Base-by-base conservation (phyloP, 805 yeast species). In the Suhomyces kilbournensis region DNA sequence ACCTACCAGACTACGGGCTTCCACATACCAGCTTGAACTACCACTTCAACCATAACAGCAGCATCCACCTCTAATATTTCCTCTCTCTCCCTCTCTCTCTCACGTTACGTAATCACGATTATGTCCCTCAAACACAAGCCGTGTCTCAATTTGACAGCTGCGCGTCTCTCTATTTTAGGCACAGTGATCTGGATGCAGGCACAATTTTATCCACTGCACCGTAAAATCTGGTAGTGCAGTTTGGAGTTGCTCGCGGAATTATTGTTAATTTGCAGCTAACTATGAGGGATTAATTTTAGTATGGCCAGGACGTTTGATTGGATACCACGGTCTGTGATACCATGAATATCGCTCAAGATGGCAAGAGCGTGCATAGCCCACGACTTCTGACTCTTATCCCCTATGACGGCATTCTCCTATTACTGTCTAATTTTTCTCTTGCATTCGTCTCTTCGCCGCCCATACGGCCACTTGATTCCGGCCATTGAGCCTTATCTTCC, bases 231-330 rank as follows among this genome's bases (percentile, higher is more conserved):
- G 17, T n/a, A n/a, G 35, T 32, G 35, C 35, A 32, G 17, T 32
- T 39, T 20, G 9, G 23, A 20, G 22, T 39, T 19, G 43, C 22
- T 20, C 23, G 43, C 9, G 23, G 8, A 39, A 39, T 39, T 39
- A 19, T 39, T 39, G 43, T 20, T 10, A 19, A 39, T 39, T 39
- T 39, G 43, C 43, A 39, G 23, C 43, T 39, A 39, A 39, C 43
- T 39, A 39, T 39, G 43, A 39, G 43, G 43, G 43, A 39, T 39
- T 39, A 17, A 39, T 39, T 32, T 39, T 39, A 39, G 43, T 39
- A 39, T 12, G 43, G n/a, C 10, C 43, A 39, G 43, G 43, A 19
- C 1, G 43, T 39, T 19, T 39, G 43, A 39, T 39, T 39, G 43
- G 43, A 39, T 8, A 32, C 35, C 35, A 32, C 35, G 9, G 35